Conservation (phyloP, 176 grass and related monocot genomes). For the Oryza longistaminata region DNA sequence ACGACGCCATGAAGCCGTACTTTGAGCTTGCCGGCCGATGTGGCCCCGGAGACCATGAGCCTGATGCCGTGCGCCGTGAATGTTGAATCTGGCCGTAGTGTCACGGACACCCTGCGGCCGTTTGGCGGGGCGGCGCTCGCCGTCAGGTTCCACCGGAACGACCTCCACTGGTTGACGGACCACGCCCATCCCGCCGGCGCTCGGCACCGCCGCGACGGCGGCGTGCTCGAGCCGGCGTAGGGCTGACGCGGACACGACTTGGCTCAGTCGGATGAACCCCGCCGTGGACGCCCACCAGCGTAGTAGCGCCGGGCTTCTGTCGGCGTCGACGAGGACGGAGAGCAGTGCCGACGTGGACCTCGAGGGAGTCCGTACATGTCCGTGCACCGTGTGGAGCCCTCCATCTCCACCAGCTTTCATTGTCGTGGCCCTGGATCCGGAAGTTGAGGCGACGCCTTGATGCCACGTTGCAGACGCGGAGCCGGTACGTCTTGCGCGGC, state of each 20-base stretch:
- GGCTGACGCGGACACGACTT: conserved; percentile 37
- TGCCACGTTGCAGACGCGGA: conserved; percentile 73
- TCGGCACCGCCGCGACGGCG: conserved; percentile 39
- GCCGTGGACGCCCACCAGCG: conserved; percentile 59
- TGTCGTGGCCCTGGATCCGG: conserved; percentile 68
- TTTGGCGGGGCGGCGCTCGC: conserved; percentile 89
- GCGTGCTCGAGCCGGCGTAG: conserved; percentile 53
- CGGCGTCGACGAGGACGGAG: conserved; percentile 61
- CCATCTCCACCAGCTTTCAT: conserved; percentile 72
- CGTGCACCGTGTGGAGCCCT: conserved; percentile 66
- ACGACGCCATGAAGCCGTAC: conserved; percentile 67
- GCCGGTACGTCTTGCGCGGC: conserved; percentile 60
- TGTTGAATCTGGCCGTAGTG: conserved; percentile 96
- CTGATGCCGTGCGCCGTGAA: conserved; percentile 96
- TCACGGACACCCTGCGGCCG: conserved; percentile 91
- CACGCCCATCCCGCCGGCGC: conserved; percentile 56
- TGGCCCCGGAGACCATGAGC: conserved; percentile 43
- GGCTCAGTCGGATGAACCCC: conserved; percentile 54
- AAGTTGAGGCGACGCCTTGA: conserved; percentile 79
- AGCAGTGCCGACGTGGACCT: conserved; percentile 72
- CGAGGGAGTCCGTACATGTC: conserved; percentile 55
- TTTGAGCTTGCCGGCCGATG: conserved; percentile 57
- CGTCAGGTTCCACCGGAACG: conserved; percentile 94
- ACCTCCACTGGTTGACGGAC: conserved; percentile 93
- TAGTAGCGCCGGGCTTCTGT: conserved; percentile 70